Base-by-base conservation (phyloP, 2,329 filamentous ascomycete genomes). In the Colletotrichum lentis region DNA sequence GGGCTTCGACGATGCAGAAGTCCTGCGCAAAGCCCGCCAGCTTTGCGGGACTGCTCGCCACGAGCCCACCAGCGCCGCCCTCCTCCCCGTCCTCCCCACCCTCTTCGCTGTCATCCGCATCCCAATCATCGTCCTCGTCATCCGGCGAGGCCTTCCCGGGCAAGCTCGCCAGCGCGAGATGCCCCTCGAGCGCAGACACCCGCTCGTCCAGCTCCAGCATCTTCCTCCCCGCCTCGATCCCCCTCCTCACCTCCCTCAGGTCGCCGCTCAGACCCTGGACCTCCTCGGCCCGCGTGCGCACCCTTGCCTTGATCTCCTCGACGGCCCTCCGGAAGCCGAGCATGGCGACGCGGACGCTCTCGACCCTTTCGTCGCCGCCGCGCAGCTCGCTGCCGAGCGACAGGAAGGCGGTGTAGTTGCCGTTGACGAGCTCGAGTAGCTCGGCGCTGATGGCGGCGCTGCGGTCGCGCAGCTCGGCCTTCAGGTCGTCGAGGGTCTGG, bases 401-500 rank as follows among this genome's bases (percentile, higher is more conserved):
- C 5, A 99, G 80, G 73, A 99, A 99, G 65, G 95, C 91, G 55
- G 93, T 91, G 77, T 99, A 98, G 79, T 99, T 97, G 59, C 91
- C 87, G 76, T 99, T 99, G 72, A 99, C 96, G 8, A 99, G 87
- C 80, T 97, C 95, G 20, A 99, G 85, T 3, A 99, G 85, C 80
- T 99, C 96, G 70, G 91, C 88, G 74, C 90, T 92, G 69, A 99
- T 90, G 22, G 90, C 86, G 73, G 92, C 88, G 72, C 90, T 92
- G 60, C 96, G 86, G 67, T 94, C 88, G 52, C 94, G 90, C 18
- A 99, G 84, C 75, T 99, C 96, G 5, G 90, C 82, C 43, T 95
- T 92, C 39, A 99, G 84, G 77, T 99, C 96, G 77, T 97, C 94
- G 55, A 99, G 91, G 0, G 95, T 97, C 78, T 99, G 96, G 78